Base-by-base conservation (phyloP, 768 basidiomycete genomes). In the Dendrothele bispora region DNA sequence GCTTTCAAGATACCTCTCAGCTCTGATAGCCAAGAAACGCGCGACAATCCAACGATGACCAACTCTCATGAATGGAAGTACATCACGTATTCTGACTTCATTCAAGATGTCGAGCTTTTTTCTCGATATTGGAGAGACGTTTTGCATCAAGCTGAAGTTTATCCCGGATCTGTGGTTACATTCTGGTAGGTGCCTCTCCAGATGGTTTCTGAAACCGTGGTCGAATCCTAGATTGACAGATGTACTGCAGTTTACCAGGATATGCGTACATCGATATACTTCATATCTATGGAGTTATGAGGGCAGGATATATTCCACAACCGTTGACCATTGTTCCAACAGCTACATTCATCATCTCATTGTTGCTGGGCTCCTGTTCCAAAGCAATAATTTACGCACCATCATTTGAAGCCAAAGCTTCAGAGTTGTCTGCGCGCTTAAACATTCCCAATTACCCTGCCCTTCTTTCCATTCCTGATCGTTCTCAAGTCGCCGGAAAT, bases 261-360 rank as follows among this genome's bases (percentile, higher is more conserved):
- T 37, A 37, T 21, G 5, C 7, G 21, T 37, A 37, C n/a, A 6
- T 37, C 36, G 36, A 37, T 37, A 21, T 37, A 17, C 36, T 37
- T n/a, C 24, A 44, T 18, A 29, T 44, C 10, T 44, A 44, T 32
- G 43, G 26, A 20, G n/a, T 44, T 5, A 17, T 28, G 17, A 44
- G 43, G 32, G 43, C 43, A 5, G 43, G 43, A 28, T 44, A 28
- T 32, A 32, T 28, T 20, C 24, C 43, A 6, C 43, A 30, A 20
- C 11, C 21, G 10, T 39, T 39, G 14, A 20, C 8, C 8, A 8
- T 14, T 39, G 38, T 39, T 20, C 11, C 18, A 10, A 12, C 8
- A 39, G 8, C 30, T 34, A 20, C n/a, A n/a, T n/a, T 39, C 18
- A 39, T 39, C 38, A 20, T 11, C 11, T 12, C 14, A 10, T 20